Base-by-base conservation (phyloP, 2,329 filamentous ascomycete genomes). In the Aspergillus pseudoviridinutans region DNA sequence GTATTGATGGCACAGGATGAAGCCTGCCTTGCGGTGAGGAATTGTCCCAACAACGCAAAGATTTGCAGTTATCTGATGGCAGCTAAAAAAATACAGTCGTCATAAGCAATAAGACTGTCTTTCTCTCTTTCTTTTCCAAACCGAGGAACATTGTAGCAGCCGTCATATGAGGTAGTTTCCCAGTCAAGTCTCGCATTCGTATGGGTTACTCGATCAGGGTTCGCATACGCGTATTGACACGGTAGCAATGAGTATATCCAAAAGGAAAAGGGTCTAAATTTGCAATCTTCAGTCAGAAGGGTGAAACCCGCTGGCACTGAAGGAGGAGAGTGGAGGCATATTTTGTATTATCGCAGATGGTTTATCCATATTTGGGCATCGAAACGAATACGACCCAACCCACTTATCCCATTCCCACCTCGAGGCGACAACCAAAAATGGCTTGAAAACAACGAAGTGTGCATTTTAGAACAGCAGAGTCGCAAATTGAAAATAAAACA, bases 141-240 rank as follows among this genome's bases (percentile, higher is more conserved):
- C 32, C 32, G 14, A 17, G 32, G 32, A 17, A 38, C 14, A 38
- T 38, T 17, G 32, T 38, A 38, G 2, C 32, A 7, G 5, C 32
- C 32, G 32, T 17, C 14, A 38, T 17, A 17, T 6, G 32, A 7
- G 14, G 32, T 17, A 12, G 14, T 38, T 38, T 14, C 32, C 6
- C 14, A 12, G 14, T 53, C 20, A 12, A 32, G n/a, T 2, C n/a
- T 53, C 50, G 57, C 50, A 32, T 49, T 59, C 57, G 57, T 56
- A 59, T 46, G 7, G 4, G 27, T 56, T 7, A n/a, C 57, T 29
- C 38, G 20, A 50, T 32, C 8, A 7, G 57, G 50, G 20, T 28
- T 38, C 14, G 14, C 32, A 17, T 38, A 17, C 14, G 14, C 22
- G 22, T 22, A 22, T 38, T 38, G 6, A 17, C 32, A 38, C 32